Evolutionary conservation across 306 rosid species (phyloP), one percentile per base, ranked within the genome.

Genomic region (Sechiopsis laciniata): DNA sequence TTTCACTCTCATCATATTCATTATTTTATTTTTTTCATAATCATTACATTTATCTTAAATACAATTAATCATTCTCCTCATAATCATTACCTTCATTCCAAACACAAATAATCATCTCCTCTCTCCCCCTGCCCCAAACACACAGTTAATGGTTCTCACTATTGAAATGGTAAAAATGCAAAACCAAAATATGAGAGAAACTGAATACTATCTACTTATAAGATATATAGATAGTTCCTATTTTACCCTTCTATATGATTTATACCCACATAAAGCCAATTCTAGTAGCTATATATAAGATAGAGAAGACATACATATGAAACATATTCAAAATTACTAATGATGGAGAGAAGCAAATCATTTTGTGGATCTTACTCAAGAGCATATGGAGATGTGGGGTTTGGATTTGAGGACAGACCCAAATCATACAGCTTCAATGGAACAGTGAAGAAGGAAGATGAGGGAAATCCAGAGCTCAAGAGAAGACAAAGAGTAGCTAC

Each of bases 321-420:
- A 65, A 45, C 54, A 65, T 40, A 42, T 65, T 5, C 53, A 19
- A 42, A 48, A 35, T 46, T 53, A 21, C 51, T 54, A 72, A 50
- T 37, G 26, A 89, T 89, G 92, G 90, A 84, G 62, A 84, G 81
- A 76, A 81, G 86, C 79, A 89, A 84, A 68, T 81, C 92, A 20
- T 78, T 82, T 37, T 80, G 87, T 2, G 81, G 81, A 14, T 75
- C 78, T 76, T 65, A 67, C 76, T 76, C 82, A 4, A 59, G 55
- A 24, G 64, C 80, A 29, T 82, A 75, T 57, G 61, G 78, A 1
- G 86, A 82, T 37, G 75, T 48, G 10, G 77, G 78, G 75, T 78
- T 71, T 22, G 84, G 68, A 22, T 85, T 81, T 9, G 87, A 87
- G 81, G 83, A 82, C 70, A 71, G 71, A 58, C 17, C 78, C 26